Conservation (phyloP, 352 stramenopile genomes). For the Phytopythium aichiense region DNA sequence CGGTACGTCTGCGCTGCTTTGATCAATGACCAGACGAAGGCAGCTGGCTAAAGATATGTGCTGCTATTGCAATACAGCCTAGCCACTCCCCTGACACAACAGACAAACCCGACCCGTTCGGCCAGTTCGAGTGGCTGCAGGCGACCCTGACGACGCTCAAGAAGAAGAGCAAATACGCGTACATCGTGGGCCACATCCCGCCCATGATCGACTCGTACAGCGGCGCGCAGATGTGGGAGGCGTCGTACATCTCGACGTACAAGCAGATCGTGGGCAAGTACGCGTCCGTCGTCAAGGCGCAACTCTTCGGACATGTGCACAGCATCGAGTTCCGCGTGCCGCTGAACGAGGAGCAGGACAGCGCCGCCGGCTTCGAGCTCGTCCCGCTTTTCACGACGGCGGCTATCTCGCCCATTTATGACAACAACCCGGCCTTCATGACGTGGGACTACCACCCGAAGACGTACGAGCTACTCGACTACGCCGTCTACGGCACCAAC, state of each 20-base stretch:
- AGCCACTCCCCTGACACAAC: constrained; percentile 62
- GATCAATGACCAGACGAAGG: too few relatives aligned
- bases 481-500: constrained; percentile 60
- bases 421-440: constrained; percentile 88
- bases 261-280: constrained; percentile 59
- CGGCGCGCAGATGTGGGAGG: constrained; percentile 78
- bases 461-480: constrained; percentile 72
- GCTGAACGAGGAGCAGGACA: constrained; percentile 14
- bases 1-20: constrained; percentile 22
- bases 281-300: constrained; percentile 59
- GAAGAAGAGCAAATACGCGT: constrained; percentile 44
- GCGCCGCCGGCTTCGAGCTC: constrained; percentile 17
- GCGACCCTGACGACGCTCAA: constrained; percentile 46
- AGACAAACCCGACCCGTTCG: constrained; percentile 71
- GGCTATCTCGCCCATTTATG: constrained; percentile 85
- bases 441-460: constrained; percentile 54
- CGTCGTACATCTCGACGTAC: constrained; percentile 77
- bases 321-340: constrained; percentile 85
- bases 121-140: constrained; percentile 89
- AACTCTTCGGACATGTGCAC: constrained; percentile 92
- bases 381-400: constrained; percentile 77
- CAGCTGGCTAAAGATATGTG: too few relatives aligned
- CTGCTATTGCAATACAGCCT: constrained; percentile 17
- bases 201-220: constrained; percentile 86
- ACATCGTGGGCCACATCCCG: constrained; percentile 88